Evolutionary conservation across 768 basidiomycete species (phyloP), one percentile per base, ranked within the genome.

Genomic region (Sutorius australiensis): DNA sequence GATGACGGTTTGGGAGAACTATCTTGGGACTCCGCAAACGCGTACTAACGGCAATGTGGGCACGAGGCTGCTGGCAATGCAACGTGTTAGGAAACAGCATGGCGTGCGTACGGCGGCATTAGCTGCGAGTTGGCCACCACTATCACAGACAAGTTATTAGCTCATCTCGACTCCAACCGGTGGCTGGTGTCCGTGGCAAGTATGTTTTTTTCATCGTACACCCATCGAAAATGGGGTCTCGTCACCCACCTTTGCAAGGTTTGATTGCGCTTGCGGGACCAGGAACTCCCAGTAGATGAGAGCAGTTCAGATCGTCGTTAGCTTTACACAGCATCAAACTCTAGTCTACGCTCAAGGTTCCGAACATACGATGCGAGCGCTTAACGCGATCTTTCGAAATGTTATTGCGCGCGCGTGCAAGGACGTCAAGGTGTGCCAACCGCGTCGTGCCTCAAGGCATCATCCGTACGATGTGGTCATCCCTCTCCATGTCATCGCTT

Each of bases 21-120:
- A 28, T 39, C 61, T 50, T 63, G 49, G 53, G 50, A 62, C 61
- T 51, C 60, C 52, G 60, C 56, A 62, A 43, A 43, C 45, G 51
- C 34, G 31, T 58, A n/a, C n/a, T n/a, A 47, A 59, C 62, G 59
- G 66, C 53, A 64, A 51, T 21, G 52, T 28, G 32, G 42, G 21
- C 62, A 69, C 57, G 60, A 66, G 67, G 62, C 54, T 31, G 59
- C 45, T 47, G 54, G 54, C 55, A 54, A 40, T 44, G 56, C 60
- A 56, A 55, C 59, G 56, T 54, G 55, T 57, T 37, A 32, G 31
- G 12, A 39, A 38, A 51, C 49, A 38, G 50, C 49, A 50, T 47
- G 55, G 42, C 51, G 47, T 55, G 56, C 24, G 50, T 53, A 51
- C 48, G 13, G 53, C 52, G 51, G 60, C 58, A 57, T 62, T 63